Base-by-base conservation (phyloP, 768 basidiomycete genomes). In the Lactarius hengduanensis region DNA sequence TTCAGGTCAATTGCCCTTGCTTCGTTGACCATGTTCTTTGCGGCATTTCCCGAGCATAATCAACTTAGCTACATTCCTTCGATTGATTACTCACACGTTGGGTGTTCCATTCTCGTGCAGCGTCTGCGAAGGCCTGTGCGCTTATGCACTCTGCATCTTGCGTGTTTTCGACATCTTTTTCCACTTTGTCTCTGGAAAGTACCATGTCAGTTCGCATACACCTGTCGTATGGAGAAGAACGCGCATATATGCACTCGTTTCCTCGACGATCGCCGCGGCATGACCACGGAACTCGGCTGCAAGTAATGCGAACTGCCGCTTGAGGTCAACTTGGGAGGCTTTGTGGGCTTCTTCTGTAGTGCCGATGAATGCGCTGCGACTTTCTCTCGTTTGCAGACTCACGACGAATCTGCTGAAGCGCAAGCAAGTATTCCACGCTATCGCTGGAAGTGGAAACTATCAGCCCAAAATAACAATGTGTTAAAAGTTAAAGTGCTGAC, bases 221-320 rank as follows among this genome's bases (percentile, higher is more conserved):
- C 26, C 11, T 41, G 6, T n/a, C 8, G 0, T 26, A 18, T 18
- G 11, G n/a, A 53, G 22, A 47, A 7, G 40, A 34, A 69, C 70
- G 54, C 59, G 62, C 70, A 71, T 69, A 63, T 71, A 71, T 66
- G 65, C 62, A 26, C 56, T 61, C 63, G 55, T 66, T 30, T 59
- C 68, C n/a, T 63, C 57, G 4, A 64, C 65, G 53, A 71, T 45
- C 15, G 40, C 56, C 3, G 38, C 45, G 3, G 59, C 61, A 26
- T 69, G 64, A 11, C 59, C 65, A 38, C 68, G 68, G 53, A 60
- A 58, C 50, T 66, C 63, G 13, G 57, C 20, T 62, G 57, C 54
- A 16, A 58, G 2, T 4, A 57, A 34, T 6, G 32, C 30, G 57
- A 70, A 56, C n/a, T 69, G 60, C 18, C 68, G 61, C 38, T 65